These are phyloP conservation scores for Vararia minispora DNA, from an alignment of 768 basidiomycete species.

Conservation along the genomic window DNA sequence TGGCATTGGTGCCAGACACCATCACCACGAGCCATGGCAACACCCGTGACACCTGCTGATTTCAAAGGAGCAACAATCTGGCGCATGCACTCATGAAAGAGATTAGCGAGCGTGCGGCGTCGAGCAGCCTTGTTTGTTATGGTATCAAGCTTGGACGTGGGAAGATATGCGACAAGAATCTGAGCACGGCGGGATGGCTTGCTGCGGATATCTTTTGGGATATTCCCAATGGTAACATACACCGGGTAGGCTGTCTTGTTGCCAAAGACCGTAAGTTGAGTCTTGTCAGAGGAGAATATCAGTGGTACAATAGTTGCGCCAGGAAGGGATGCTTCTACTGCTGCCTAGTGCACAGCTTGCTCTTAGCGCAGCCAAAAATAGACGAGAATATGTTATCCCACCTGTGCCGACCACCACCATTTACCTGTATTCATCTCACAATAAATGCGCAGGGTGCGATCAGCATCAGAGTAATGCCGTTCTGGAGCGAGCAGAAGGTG, in stretches of 20 bases:
- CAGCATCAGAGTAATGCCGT: not conserved
- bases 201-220: slow-evolving; percentile 16
- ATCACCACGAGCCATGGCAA: slow-evolving; percentile 15
- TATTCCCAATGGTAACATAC: slow-evolving; percentile 20
- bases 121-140: slow-evolving; percentile 14
- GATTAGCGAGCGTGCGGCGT: slow-evolving; percentile 12
- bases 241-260: slow-evolving; percentile 17
- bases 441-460: slow-evolving; percentile 4
- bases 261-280: slow-evolving; percentile 15
- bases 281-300: slow-evolving; percentile 17
- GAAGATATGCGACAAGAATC: slow-evolving; percentile 19
- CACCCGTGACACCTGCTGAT: slow-evolving; percentile 7
- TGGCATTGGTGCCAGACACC: slow-evolving; percentile 13
- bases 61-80: slow-evolving; percentile 9
- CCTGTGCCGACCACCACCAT: slow-evolving; percentile 20
- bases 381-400: slow-evolving; percentile 1
- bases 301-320: slow-evolving; percentile 11
- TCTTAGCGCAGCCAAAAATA: not conserved
- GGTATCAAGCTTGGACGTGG: slow-evolving; percentile 11
- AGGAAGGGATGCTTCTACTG: not conserved
- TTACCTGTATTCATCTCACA: slow-evolving; percentile 17
- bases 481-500: not conserved
- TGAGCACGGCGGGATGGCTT: slow-evolving; percentile 16
- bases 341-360: not conserved
- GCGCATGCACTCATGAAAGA: slow-evolving; percentile 17